phyloP scores from a whole-genome alignment of 2,329 filamentous ascomycete species.

The Penicillium brevicompactum region DNA sequence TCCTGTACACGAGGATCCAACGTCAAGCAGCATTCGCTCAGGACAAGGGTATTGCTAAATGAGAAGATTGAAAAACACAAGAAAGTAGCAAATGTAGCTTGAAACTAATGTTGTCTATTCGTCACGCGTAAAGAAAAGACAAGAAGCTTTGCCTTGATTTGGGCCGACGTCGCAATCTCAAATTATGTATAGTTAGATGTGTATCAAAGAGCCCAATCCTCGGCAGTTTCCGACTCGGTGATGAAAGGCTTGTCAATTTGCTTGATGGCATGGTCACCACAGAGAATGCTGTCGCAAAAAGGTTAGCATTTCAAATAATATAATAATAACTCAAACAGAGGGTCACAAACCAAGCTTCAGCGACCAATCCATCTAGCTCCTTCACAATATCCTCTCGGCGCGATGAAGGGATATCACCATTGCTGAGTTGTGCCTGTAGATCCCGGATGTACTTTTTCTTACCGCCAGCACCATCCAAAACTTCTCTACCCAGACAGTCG shows the following conservation, averaged over 20 bases:
- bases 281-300: slow-evolving; percentile 69
- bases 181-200: neutral
- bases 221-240: slow-evolving; percentile 67
- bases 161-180: neutral
- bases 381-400: slow-evolving; percentile 80
- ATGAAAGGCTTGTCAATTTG: slow-evolving; percentile 93
- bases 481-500: slow-evolving; percentile 84
- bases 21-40: slow-evolving; percentile 2
- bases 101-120: neutral
- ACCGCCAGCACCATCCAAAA: slow-evolving; percentile 78
- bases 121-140: neutral
- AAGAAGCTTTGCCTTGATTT: neutral
- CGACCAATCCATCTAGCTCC: slow-evolving; percentile 90
- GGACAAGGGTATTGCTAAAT: slow-evolving; percentile 13
- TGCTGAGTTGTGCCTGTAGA: slow-evolving; percentile 79
- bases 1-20: slow-evolving; percentile 4
- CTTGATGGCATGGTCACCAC: slow-evolving; percentile 92
- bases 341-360: slow-evolving; percentile 74
- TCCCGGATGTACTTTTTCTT: slow-evolving; percentile 81
- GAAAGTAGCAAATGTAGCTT: neutral
- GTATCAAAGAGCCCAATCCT: slow-evolving; percentile 75
- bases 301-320: slow-evolving; percentile 26
- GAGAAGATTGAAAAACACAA: neutral
- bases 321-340: neutral
- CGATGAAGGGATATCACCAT: slow-evolving; percentile 68